Evolutionary conservation across 768 basidiomycete species (phyloP).

Genomic region (Naganishia kalamii): DNA sequence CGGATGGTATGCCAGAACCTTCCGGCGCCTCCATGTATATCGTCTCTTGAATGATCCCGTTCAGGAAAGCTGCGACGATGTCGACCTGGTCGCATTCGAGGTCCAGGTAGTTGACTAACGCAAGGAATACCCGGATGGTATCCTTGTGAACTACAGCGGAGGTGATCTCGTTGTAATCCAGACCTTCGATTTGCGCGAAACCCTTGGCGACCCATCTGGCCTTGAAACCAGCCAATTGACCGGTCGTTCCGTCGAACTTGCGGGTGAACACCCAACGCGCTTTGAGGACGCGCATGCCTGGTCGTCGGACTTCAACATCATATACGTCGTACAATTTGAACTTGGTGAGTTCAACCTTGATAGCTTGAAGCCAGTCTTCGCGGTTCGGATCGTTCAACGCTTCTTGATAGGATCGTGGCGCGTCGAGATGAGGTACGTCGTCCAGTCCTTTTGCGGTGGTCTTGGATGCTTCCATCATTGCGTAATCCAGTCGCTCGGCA

Average conservation of each 20-base stretch:
- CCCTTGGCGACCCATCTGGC: conserved; percentile 50
- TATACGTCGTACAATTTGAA: conserved; percentile 9
- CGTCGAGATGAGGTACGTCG: too few relatives aligned
- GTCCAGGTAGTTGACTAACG: conserved; percentile 46
- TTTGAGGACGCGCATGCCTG: neutral
- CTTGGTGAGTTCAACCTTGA: conserved; percentile 4
- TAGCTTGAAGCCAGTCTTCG: neutral
- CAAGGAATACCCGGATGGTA: conserved; percentile 40
- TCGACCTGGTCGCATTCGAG: conserved; percentile 48
- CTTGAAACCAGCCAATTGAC: conserved; percentile 48
- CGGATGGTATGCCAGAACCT: too few relatives aligned
- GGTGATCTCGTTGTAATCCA: conserved; percentile 49
- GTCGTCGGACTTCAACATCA: neutral
- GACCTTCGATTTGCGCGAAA: conserved; percentile 48
- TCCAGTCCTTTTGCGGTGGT: too few relatives aligned
- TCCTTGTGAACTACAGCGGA: conserved; percentile 36
- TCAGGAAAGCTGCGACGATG: too few relatives aligned
- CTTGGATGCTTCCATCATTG: too few relatives aligned
- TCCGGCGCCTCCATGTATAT: too few relatives aligned
- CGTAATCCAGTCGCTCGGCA: too few relatives aligned
- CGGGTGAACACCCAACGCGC: neutral
- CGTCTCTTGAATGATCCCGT: too few relatives aligned
- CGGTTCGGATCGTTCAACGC: neutral
- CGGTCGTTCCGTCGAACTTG: conserved; percentile 24
- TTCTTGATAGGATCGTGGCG: neutral